Evolutionary conservation across 2,329 filamentous ascomycete species (phyloP), one percentile per base, ranked within the genome.

Genomic region (Diplocarpon mali): DNA sequence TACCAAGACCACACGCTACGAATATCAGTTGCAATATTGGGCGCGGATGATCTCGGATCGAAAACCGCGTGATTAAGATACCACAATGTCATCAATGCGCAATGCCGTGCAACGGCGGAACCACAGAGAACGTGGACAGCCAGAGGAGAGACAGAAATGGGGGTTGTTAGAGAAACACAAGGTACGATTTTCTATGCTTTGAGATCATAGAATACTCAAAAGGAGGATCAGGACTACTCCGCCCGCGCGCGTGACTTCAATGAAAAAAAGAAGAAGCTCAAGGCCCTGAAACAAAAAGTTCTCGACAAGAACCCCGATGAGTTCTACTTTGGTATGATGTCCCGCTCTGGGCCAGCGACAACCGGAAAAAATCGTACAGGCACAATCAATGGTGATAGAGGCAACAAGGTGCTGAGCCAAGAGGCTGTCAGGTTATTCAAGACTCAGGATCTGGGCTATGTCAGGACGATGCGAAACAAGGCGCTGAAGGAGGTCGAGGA

Each of bases 161-260:
- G 92, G 92, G 53, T 76, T 96, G 16, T 80, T 96, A 50, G 92
- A 96, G 65, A 96, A 98, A 69, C 85, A 92, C 73, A 95, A 95
- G 70, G 81, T 82, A 60, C 35, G 61, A 51, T 24, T 35, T 37
- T 38, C 44, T 44, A 24, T 24, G 20, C 20, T 7, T 7, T 24
- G 20, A 24, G 20, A 3, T 24, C 7, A 17, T 31, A 16, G 5
- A 15, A 31, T 14, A 34, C 16, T 38, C 36, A 24, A 7, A 37
- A 17, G 32, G 13, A 38, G 11, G 12, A 36, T 31, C 48, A 75
- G 72, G 78, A 83, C 62, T 82, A 83, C 64, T 70, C 72, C 38
- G 73, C 78, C 41, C 77, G 80, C 49, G 76, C 79, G 20, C 69
- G 72, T 53, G 79, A 83, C 60, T 79, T 76, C 69, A 78, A 77